Evolutionary conservation across 345 rosid genomes (phyloP).

Genomic region (Lepidium sativum): DNA sequence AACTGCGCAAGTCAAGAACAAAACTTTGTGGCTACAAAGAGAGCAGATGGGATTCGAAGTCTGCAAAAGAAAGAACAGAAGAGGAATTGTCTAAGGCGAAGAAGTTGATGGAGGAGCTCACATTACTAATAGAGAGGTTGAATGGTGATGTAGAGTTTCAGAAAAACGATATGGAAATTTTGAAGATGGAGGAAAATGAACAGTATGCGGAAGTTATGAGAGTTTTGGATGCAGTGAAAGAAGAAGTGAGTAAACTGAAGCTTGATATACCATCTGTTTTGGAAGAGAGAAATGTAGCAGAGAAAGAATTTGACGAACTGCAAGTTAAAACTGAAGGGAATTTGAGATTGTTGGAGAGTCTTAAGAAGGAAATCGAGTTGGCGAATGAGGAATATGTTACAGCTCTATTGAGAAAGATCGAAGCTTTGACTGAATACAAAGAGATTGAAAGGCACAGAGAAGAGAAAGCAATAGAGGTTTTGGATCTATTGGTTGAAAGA

Average conservation of each 20-base stretch:
- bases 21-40: conserved; percentile 35
- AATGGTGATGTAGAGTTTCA: conserved; percentile 19
- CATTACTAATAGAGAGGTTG: conserved; percentile 34
- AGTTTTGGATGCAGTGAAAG: conserved; percentile 48
- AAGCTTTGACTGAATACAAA: conserved; percentile 44
- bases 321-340: conserved; percentile 15
- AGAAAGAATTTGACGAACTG: conserved; percentile 33
- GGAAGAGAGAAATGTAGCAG: conserved; percentile 39
- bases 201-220: conserved; percentile 38
- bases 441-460: conserved; percentile 43
- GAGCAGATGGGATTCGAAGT: conserved; percentile 37
- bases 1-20: conserved; percentile 37
- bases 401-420: conserved; percentile 52
- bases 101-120: conserved; percentile 35
- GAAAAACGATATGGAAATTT: conserved; percentile 19
- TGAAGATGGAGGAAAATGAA: conserved; percentile 8
- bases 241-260: conserved; percentile 54
- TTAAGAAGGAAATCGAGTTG: conserved; percentile 53
- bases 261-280: conserved; percentile 45
- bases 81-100: conserved; percentile 35
- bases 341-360: conserved; percentile 25
- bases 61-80: conserved; percentile 34
- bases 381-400: conserved; percentile 56
- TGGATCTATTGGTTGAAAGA: conserved; percentile 20
- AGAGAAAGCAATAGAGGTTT: conserved; percentile 33